Evolutionary conservation across 1,284 basidiomycete species (phyloP), one percentile per base, ranked within the genome.

Genomic region (Microbotryomycetes sp.): DNA sequence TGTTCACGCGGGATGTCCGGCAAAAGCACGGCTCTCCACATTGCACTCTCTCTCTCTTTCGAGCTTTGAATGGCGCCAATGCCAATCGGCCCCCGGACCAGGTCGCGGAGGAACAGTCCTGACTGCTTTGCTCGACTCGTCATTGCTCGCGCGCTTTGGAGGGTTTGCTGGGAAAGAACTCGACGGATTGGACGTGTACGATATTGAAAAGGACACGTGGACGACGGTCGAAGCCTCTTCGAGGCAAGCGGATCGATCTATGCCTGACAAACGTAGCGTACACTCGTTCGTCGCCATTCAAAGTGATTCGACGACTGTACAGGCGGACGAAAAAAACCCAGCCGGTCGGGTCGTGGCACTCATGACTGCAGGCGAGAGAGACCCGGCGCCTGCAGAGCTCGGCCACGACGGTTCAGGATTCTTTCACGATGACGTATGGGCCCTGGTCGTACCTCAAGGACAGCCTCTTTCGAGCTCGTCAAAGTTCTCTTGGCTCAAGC

Each of bases 1-100:
- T 66, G 63, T 79, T 18, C 79, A 79, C 41, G 78, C 79, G 0
- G 79, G 79, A 5, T 79, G 78, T 51, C 78, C 78, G 0, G 57
- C 70, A 0, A 69, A 71, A 11, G 78, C 77, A 11, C 72, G 78
- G 29, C 70, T 76, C 4, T 57, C 64, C 45, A 67, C 73, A 2
- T 59, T 80, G 50, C 75, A 79, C 46, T 70, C 74, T n/a, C 76
- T 78, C 63, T 72, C 78, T 52, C 55, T 78, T 51, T 46, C 54
- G 2, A 65, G 69, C 2, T 57, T 63, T 13, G 63, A 55, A 24
- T 80, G 79, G 79, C 51, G 70, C 41, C 24, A 47, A 18, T 72
- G 77, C 15, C 68, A 76, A 23, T 64, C 73, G 23, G 79, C 76
- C 0, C 79, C 79, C 1, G 75, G 70, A 1, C 76, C 75, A 3